phyloP scores from a whole-genome alignment of 2,329 filamentous ascomycete species.

The Trichoderma koningii region DNA sequence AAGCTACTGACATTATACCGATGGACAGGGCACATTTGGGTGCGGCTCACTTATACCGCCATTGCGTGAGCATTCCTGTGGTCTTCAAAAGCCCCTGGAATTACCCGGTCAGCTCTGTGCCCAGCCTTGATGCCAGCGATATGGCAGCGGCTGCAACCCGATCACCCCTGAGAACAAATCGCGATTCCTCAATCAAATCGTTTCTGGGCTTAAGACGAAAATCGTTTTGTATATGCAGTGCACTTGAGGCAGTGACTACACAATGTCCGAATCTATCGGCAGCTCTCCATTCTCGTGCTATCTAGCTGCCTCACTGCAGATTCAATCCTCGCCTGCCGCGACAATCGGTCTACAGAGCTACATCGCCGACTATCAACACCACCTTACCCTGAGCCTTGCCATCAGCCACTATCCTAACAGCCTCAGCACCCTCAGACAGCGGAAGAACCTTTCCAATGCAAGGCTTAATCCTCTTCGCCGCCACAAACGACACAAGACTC shows the following conservation, averaged over 20 bases:
- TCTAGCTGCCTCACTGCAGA: not conserved
- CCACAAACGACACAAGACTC: slow-evolving; percentile 18
- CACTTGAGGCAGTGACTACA: no score
- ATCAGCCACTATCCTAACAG: not conserved
- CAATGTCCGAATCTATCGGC: no score
- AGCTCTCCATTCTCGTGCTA: not conserved
- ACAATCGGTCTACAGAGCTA: not conserved
- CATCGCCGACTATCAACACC: not conserved
- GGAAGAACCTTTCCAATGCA: slow-evolving; percentile 11
- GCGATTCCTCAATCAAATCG: no score
- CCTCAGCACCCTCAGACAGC: slow-evolving; percentile 3
- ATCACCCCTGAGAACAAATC: no score
- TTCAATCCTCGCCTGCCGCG: not conserved
- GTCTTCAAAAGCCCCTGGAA: no score
- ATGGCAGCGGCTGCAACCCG: no score
- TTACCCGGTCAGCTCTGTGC: not conserved
- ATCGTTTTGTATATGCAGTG: no score
- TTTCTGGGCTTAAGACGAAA: no score
- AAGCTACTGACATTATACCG: no score
- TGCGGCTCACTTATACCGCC: no score
- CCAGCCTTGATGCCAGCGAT: not conserved
- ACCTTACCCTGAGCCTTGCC: slow-evolving; percentile 7
- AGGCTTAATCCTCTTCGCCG: slow-evolving; percentile 11
- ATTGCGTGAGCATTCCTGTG: no score
- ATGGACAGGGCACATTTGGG: no score